Conservation (phyloP, 1,284 basidiomycete species). For the Thecaphora frezii region DNA sequence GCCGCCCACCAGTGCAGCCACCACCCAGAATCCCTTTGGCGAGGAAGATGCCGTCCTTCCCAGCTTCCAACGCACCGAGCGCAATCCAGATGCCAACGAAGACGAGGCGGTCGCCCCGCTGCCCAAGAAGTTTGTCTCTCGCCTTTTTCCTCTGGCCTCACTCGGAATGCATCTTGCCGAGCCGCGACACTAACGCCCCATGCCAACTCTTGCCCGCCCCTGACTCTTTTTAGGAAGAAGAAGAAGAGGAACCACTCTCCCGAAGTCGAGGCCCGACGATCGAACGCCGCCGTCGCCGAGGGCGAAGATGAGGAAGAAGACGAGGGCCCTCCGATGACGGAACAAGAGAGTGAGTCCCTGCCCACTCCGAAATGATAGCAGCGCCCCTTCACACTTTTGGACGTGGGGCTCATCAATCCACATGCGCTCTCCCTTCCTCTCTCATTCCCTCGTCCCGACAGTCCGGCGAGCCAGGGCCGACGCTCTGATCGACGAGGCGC, state of each 20-base stretch:
- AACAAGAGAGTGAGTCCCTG: constrained; percentile 30
- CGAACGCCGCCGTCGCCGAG: constrained; percentile 2
- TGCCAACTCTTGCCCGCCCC: neutral
- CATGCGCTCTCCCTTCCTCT: neutral
- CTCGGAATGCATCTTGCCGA: neutral
- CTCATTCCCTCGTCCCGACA: neutral
- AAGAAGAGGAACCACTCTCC: constrained; percentile 34
- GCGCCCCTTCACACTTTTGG: neutral
- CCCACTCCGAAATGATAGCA: too few relatives aligned
- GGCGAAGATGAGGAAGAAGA: constrained; percentile 24
- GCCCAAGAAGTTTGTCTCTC: constrained; percentile 1
- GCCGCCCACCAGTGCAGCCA: neutral
- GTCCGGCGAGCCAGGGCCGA: constrained; percentile 26
- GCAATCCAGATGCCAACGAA: constrained; percentile 4
- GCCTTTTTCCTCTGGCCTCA: too few relatives aligned
- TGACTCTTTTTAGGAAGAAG: constrained; percentile 22
- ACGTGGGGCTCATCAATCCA: neutral
- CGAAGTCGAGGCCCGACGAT: constrained; percentile 4
- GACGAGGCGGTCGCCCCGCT: constrained; percentile 20
- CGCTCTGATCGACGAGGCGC: constrained; percentile 35
- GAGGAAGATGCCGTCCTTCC: constrained; percentile 13
- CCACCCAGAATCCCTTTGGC: neutral
- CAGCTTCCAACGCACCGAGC: constrained; percentile 22
- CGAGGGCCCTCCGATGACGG: constrained; percentile 28
- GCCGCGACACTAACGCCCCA: neutral